Conservation (phyloP, 345 rosid genomes). For the Erucastrum elatum region DNA sequence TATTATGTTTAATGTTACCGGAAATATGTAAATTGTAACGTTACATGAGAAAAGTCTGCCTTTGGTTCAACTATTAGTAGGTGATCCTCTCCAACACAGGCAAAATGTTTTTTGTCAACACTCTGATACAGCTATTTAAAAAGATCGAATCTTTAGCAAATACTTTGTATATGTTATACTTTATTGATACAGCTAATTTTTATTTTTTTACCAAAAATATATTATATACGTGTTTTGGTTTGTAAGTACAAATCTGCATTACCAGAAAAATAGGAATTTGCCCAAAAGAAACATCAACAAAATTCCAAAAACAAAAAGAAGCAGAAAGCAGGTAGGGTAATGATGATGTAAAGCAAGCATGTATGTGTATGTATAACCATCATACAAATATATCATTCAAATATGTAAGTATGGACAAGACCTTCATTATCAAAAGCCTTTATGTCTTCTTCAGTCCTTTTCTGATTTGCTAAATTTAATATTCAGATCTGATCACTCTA, state of each 20-base stretch:
- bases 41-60: constrained; percentile 27
- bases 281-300: background rate
- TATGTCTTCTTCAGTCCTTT: constrained; percentile 50
- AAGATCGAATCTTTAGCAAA: background rate
- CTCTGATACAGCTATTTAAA: constrained; percentile 4
- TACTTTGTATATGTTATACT: background rate
- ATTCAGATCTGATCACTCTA: constrained; percentile 36
- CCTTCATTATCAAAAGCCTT: background rate
- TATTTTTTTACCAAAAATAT: background rate
- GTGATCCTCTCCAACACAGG: background rate
- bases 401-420: background rate
- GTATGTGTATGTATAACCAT: no score
- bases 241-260: constrained; percentile 12
- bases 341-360: background rate
- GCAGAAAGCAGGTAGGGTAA: background rate
- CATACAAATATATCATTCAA: background rate
- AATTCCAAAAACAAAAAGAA: background rate
- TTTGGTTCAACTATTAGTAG: constrained; percentile 28
- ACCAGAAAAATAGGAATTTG: background rate
- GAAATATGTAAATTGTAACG: background rate
- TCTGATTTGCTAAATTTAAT: constrained; percentile 43
- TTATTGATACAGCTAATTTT: no score
- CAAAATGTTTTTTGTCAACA: background rate
- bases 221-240: constrained; percentile 8
- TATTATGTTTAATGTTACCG: no score